phyloP scores from a whole-genome alignment of 306 rosid species.

The Lathyrus aphaca region DNA sequence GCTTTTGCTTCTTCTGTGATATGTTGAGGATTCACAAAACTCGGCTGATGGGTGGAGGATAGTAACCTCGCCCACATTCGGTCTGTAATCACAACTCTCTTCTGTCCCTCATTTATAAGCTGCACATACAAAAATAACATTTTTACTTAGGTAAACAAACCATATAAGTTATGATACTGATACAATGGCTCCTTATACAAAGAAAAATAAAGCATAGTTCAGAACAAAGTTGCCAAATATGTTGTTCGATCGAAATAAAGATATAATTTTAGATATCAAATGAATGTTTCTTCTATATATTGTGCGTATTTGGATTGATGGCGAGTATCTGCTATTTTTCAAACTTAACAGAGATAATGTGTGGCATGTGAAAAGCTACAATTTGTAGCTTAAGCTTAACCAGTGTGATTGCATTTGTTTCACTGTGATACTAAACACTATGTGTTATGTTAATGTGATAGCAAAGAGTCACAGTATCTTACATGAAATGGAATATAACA shows the following conservation, averaged over 20 bases:
- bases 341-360: too few relatives aligned
- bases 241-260: too few relatives aligned
- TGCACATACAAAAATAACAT: constrained; percentile 40
- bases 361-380: too few relatives aligned
- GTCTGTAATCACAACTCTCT: constrained; percentile 71
- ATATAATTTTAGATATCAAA: too few relatives aligned
- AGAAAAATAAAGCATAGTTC: neutral
- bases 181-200: constrained; percentile 1
- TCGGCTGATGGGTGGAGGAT: constrained; percentile 69
- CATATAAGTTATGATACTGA: neutral
- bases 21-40: constrained; percentile 53
- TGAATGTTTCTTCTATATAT: too few relatives aligned
- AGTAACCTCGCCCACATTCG: constrained; percentile 81
- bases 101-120: constrained; percentile 55
- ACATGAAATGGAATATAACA: constrained; percentile 73
- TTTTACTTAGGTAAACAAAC: constrained; percentile 11
- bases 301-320: too few relatives aligned
- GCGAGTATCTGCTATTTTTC: too few relatives aligned
- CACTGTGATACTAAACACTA: neutral
- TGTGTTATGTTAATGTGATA: neutral
- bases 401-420: neutral
- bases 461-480: constrained; percentile 38
- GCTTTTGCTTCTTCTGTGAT: constrained; percentile 14
- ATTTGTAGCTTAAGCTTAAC: neutral
- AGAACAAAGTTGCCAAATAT: neutral